Percentiles rank a stretch among this genome's conserved stretches.
Conservation (phyloP, 306 rosid genomes). For the Trifolium dubium region DNA sequence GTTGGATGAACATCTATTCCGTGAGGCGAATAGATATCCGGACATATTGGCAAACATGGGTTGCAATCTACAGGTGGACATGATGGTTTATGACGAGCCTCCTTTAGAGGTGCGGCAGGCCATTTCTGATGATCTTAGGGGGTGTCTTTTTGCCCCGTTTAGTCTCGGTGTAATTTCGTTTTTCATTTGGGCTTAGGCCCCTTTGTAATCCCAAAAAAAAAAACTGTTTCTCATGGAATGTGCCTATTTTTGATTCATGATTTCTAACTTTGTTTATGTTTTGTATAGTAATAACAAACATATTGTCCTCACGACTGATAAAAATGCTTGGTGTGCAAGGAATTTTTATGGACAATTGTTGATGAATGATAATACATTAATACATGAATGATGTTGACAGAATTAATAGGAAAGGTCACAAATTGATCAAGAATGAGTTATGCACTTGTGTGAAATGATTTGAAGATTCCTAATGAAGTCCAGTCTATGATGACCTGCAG, state of each 20-base stretch:
- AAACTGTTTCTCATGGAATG: conserved; percentile 26
- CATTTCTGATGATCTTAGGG: too few species aligned
- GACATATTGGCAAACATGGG: too few species aligned
- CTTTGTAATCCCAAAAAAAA: too few species aligned
- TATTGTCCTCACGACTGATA: not conserved
- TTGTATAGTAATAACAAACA: not conserved
- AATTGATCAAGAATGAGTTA: not conserved
- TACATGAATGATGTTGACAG: not conserved
- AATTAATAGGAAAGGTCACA: not conserved
- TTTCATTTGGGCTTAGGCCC: too few species aligned
- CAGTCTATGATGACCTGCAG: not conserved
- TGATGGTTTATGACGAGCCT: too few species aligned
- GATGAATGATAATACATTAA: not conserved
- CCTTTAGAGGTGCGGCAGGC: too few species aligned
- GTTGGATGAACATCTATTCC: not conserved
- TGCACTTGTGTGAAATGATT: not conserved
- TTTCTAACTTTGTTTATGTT: not conserved
- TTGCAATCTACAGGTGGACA: too few species aligned
- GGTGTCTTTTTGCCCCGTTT: too few species aligned
- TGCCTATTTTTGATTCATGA: conserved; percentile 1
- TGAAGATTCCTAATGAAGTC: not conserved
- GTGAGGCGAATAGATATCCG: too few species aligned
- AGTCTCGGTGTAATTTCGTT: too few species aligned
- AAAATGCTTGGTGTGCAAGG: not conserved
- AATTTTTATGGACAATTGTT: not conserved